Evolutionary conservation across 495 filamentous ascomycete species (phyloP), one percentile per base, ranked within the genome.

Genomic region (Saxispiralis lemnorum): DNA sequence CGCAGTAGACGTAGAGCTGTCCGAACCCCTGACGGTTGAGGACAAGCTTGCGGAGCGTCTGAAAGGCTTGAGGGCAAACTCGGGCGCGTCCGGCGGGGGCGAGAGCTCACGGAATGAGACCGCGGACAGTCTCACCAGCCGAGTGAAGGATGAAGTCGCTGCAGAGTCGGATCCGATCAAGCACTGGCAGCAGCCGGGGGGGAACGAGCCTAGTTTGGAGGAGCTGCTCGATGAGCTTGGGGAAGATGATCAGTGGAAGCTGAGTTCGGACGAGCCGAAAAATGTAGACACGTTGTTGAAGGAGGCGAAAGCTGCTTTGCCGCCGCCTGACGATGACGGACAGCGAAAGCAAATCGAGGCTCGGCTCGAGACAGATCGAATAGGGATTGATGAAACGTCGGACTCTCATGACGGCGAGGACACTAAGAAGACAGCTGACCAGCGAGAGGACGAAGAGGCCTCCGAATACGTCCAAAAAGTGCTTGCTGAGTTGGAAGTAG

Each of bases 211-310:
- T 48, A 57, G 34, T 24, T 42, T 64, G 10, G 61, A 64, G 21
- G 52, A 62, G 33, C 49, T 69, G 32, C 40, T 69, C 9, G 51
- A 51, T 2, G 55, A 62, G 36, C 41, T 69, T 19, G 65, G 62
- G 1, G 47, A 55, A 15, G 49, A 57, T 18, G 49, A 47, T 18
- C 30, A 53, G 38, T 60, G 52, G 52, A 53, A 54, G 39, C 28
- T 61, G 11, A 35, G 41, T 19, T 39, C 37, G 10, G 43, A 51
- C 1, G 61, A 63, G 38, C 17, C 55, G 35, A 49, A 48, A 20
- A 49, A 62, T 38, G 41, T 63, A 6, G 46, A 42, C 13, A 41
- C 35, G 16, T 37, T 64, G 31, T 15, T 64, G 11, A 43, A 44
- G 38, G 59, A 64, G 34, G 55, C 51, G 2, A 45, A 42, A 31